Conservation (phyloP, 1,284 basidiomycete species). For the Cryptococcus floricola region DNA sequence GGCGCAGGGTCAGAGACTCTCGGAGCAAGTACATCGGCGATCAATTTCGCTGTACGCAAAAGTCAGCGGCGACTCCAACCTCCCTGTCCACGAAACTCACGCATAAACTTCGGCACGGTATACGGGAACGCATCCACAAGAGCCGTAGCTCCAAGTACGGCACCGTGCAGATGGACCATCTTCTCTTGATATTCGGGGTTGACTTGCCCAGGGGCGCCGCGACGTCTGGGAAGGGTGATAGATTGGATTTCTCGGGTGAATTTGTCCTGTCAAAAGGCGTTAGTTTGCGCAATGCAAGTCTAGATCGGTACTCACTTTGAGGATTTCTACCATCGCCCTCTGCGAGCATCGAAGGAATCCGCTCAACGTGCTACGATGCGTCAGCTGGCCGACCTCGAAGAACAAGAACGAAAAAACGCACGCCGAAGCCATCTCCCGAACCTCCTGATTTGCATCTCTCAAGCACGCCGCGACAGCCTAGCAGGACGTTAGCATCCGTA, state of each 20-base stretch:
- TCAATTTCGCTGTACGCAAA: slow-evolving; percentile 30
- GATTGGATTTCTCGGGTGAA: slow-evolving; percentile 65
- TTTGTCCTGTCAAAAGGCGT: slow-evolving; percentile 58
- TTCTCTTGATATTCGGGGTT: slow-evolving; percentile 66
- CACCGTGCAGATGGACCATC: slow-evolving; percentile 76
- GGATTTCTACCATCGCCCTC: slow-evolving; percentile 74
- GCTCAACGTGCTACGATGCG: slow-evolving; percentile 59
- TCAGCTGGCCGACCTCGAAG: slow-evolving; percentile 6
- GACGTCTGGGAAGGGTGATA: too few species aligned
- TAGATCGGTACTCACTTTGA: slow-evolving; percentile 60
- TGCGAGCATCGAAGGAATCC: slow-evolving; percentile 91
- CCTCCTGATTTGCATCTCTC: slow-evolving; percentile 86
- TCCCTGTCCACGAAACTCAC: too few species aligned
- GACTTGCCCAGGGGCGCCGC: too few species aligned
- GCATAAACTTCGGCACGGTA: slow-evolving; percentile 64
- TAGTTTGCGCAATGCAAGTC: too few species aligned
- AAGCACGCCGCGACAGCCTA: slow-evolving; percentile 68
- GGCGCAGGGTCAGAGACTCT: slow-evolving; percentile 89
- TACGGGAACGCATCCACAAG: slow-evolving; percentile 60
- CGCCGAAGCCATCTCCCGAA: slow-evolving; percentile 87
- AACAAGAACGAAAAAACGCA: slow-evolving; percentile 16
- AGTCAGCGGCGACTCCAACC: neutral
- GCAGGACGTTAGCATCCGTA: slow-evolving; percentile 11
- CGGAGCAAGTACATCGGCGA: slow-evolving; percentile 45
- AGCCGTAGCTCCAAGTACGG: slow-evolving; percentile 70